A percentile compares a stretch with the other conserved stretches of the same genome.
These are phyloP conservation scores for Linnemannia elongata DNA, from an alignment of 192 early-diverging fungal genomes.

Conservation along the genomic window DNA sequence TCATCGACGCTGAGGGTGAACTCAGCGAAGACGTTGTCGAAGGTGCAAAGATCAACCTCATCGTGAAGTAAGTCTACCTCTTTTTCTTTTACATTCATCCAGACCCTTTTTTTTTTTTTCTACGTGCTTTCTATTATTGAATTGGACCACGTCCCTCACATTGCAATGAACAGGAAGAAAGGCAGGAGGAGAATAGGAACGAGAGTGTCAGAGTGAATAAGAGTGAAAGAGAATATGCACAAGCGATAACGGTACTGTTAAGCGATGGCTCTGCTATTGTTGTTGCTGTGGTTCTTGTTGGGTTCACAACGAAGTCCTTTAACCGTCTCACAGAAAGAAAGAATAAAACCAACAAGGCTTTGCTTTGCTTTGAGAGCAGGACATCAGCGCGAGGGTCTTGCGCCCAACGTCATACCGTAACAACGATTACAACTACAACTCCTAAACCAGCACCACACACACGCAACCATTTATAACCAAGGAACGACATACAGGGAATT, in stretches of 20 bases:
- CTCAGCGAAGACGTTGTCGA: slow-evolving; percentile 57
- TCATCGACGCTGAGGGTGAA: slow-evolving; percentile 61
- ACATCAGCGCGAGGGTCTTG: not conserved
- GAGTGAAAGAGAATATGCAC: not conserved
- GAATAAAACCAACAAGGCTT: not conserved
- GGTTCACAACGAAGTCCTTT: not conserved
- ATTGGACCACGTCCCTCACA: not conserved
- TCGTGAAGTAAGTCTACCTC: slow-evolving; percentile 59
- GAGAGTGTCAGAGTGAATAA: not conserved
- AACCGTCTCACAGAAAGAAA: not conserved
- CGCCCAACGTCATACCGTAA: not conserved
- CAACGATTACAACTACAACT: not conserved
- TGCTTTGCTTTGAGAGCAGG: not conserved
- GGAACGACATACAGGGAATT: not conserved
- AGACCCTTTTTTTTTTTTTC: not conserved
- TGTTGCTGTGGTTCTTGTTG: not conserved
- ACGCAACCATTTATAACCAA: not conserved
- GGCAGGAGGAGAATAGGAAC: not conserved
- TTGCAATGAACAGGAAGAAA: not conserved
- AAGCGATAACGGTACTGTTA: not conserved
- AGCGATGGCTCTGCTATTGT: not conserved
- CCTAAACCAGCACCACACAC: not conserved
- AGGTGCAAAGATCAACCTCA: slow-evolving; percentile 59
- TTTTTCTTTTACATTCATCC: not conserved
- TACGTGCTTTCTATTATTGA: not conserved